Evolutionary conservation across 2,329 filamentous ascomycete species (phyloP), one percentile per base, ranked within the genome.

Genomic region (Phoma sp.): DNA sequence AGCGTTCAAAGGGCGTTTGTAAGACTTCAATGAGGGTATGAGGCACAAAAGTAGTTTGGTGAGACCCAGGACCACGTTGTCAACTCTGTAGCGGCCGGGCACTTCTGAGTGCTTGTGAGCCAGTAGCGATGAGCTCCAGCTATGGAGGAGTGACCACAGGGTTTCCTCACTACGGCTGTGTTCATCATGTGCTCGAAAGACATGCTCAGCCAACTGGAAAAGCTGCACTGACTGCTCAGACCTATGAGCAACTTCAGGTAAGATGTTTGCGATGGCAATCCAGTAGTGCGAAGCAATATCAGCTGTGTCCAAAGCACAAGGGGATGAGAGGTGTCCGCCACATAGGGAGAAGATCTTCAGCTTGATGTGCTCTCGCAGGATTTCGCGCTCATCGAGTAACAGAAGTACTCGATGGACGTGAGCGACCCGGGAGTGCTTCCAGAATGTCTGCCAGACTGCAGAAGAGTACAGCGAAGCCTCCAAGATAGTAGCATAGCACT

Each of bases 41-140:
- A 76, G 75, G 43, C 63, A 73, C 10, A 65, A 60, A 15, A 81
- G 64, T 25, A 81, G 67, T 33, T 71, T 74, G 3, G 78, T 72
- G 21, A 81, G 70, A 1, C 76, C 76, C 15, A 73, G 43, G 13
- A 78, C 71, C 25, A 77, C 67, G 33, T 62, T 57, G 51, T 77
- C 74, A 7, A 61, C 58, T 21, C 76, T 67, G 17, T 74, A 70
- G 9, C 70, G 67, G 6, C 74, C 76, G 6, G 76, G 71, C 39
- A 70, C 59, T 50, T 74, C 73, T 27, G 65, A 46, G 24, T 76
- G 74, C 6, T 64, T 53, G 55, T 77, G 68, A 12, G 60, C 41
- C 29, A 75, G 48, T n/a, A 77, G 60, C 21, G 74, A 55, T 19
- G 60, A 56, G 40, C 72, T 72, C 75, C 75, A 77, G 4, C 50